Base-by-base conservation (phyloP, 495 filamentous ascomycete species). In the Neurospora sp. region DNA sequence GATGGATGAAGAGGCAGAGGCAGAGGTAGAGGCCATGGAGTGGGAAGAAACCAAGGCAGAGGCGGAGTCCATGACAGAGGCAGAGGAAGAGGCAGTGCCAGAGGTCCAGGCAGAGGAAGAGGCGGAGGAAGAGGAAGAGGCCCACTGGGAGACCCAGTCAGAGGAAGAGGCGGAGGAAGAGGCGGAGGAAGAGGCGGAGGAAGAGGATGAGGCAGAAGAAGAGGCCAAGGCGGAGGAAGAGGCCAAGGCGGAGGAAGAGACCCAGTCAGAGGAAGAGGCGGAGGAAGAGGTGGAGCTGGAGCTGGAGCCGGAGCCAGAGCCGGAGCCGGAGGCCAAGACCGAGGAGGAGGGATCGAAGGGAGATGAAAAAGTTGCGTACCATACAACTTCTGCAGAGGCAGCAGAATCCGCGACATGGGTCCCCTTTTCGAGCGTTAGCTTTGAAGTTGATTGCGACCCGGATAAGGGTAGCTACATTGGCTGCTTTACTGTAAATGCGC, bases 401-500 rank as follows among this genome's bases (percentile, higher is more conserved):
- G 46, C n/a, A 27, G 20, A 59, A 6, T 14, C 20, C 5, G 4
- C 0, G 48, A 3, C 14, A 14, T 59, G 20, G 48, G 5, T 27
- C 1, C 1, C 48, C 3, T 5, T 59, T 59, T 59, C 48, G 5
- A 59, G 10, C 48, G 2, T 59, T 14, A 4, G 0, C 5, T 59
- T 27, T 12, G 0, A 0, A 6, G 11, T 59, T 59, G 5, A 59
- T 7, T 31, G 20, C 20, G 5, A 59, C 20, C 2, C 22, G 20
- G 5, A 7, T 7, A 59, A 2, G 20, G 48, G 20, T 53, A 22
- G 5, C 9, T 53, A 53, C 46, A 53, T 10, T 22, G 20, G 44
- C 10, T 0, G 0, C 10, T 5, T 53, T 22, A 22, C 1, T 0
- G 4, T 22, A 0, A 22, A 1, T 22, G 2, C 10, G 5, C 10